phyloP scores from a whole-genome alignment of 2,329 filamentous ascomycete species.

The Clonostachys rhizophaga region DNA sequence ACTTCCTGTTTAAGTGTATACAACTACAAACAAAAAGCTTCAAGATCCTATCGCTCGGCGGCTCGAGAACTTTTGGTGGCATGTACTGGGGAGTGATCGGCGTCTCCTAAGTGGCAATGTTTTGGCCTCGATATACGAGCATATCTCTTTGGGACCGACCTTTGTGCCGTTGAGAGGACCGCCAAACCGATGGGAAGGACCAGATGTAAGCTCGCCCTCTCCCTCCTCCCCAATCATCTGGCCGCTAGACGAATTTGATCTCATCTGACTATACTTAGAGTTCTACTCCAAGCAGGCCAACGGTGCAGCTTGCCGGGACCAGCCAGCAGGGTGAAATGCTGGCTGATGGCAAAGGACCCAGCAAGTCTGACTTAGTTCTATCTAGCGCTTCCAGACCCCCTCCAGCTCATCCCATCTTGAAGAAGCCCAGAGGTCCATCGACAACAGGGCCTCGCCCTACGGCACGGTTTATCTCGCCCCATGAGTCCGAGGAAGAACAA shows the following conservation, averaged over 20 bases:
- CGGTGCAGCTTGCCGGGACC: too few species aligned
- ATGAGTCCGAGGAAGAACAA: slow-evolving; percentile 38
- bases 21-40: slow-evolving; percentile 52
- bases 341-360: too few species aligned
- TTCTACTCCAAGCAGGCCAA: too few species aligned
- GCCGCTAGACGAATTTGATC: too few species aligned
- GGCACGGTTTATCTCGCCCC: slow-evolving; percentile 54
- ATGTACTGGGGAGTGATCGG: slow-evolving; percentile 57
- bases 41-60: slow-evolving; percentile 58
- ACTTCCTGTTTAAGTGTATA: slow-evolving; percentile 42
- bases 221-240: too few species aligned
- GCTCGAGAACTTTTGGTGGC: slow-evolving; percentile 63
- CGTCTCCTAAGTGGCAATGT: slow-evolving; percentile 45
- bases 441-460: slow-evolving; percentile 50
- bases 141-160: slow-evolving; percentile 53
- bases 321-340: too few species aligned
- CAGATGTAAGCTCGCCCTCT: slow-evolving; percentile 29
- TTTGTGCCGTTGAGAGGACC: slow-evolving; percentile 51
- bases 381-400: slow-evolving; percentile 38
- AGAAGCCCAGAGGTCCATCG: slow-evolving; percentile 52
- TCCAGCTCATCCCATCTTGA: slow-evolving; percentile 52
- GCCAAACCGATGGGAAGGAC: slow-evolving; percentile 46
- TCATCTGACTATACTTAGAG: too few species aligned
- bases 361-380: slow-evolving; percentile 12
- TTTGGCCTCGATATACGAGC: slow-evolving; percentile 50